Evolutionary conservation across 495 filamentous ascomycete genomes (phyloP), one percentile per base, ranked within the genome.

Genomic region (Lichina pygmaea): DNA sequence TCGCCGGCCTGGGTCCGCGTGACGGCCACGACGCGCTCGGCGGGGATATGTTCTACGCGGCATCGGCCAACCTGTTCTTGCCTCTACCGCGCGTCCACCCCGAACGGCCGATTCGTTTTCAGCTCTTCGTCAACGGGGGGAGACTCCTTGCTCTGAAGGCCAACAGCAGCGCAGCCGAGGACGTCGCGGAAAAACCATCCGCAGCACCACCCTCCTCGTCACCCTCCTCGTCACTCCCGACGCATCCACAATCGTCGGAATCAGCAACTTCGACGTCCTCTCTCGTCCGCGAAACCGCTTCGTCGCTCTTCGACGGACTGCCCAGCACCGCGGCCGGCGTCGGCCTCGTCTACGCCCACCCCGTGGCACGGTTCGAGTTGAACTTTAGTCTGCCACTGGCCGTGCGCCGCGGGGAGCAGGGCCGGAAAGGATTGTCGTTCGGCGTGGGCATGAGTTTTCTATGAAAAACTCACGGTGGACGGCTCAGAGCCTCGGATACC

Each of bases 361-460:
- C 81, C 0, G 72, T 82, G 7, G 89, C 86, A 36, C 67, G 89
- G 47, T 93, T 97, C 52, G 89, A 97, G 65, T 60, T 97, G 47
- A 95, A 94, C 55, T 93, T 95, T 57, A 81, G 78, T 48, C 56
- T 97, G 41, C 89, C 89, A 6, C 53, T 97, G 46, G 81, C 86
- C 32, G 52, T 80, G 51, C 67, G 89, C 44, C 71, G 65, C 51
- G 81, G 78, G 9, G 89, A 97, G 60, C 77, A 86, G 52, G 76
- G 70, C 13, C 70, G 89, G 40, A 97, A 97, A 62, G 89, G 89
- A 8, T 51, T 99, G 51, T 78, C 84, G 55, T 74, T 99, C 54
- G 89, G 89, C 10, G 78, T 99, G 33, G 89, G 89, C 30, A 83
- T 95, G 50, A 91, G 73, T 56, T 93, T 95, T 57, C 60, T 94